Base-by-base conservation (phyloP, 495 filamentous ascomycete genomes). In the Rostrohypoxylon terebratum region DNA sequence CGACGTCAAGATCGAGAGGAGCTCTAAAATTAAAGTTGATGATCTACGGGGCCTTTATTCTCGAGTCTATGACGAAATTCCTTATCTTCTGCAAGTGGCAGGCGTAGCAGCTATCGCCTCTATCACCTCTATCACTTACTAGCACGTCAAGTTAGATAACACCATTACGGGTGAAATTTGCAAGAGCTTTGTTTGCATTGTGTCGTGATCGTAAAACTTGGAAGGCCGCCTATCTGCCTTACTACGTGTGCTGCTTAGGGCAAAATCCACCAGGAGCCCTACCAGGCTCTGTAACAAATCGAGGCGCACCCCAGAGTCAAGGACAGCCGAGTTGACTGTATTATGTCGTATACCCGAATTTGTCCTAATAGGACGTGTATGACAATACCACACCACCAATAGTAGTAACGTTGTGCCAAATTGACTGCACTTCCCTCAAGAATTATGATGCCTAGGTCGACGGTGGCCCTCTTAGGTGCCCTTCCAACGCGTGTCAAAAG, bases 241-340 rank as follows among this genome's bases (percentile, higher is more conserved):
- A 40, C 53, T 68, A 55, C 54, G 42, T 71, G 44, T 58, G 60
- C 62, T 47, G 42, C 54, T 48, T 55, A 25, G 48, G 14, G 61
- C 54, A 60, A 53, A 71, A 71, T 55, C 61, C 36, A 63, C 36
- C 59, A 11, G 28, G 28, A 55, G 28, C n/a, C 55, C 21, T 51
- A 53, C 55, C 54, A 45, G 66, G 54, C 61, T 54, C 68, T 55
- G n/a, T 53, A 66, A 54, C 44, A 67, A 58, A 58, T 20, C 21
- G 23, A 40, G 44, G 33, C 25, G 33, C 7, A 34, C 16, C 21
- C 25, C 55, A 10, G 40, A 48, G 47, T 9, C 16, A 25, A 38
- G 14, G 34, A 47, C 28, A 42, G 11, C 42, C 13, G 14, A 18
- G 31, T n/a, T 45, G 42, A 21, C 60, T 11, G 47, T 45, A 20